Evolutionary conservation across 2,329 filamentous ascomycete species (phyloP).

Genomic region (Exophiala spinifera): DNA sequence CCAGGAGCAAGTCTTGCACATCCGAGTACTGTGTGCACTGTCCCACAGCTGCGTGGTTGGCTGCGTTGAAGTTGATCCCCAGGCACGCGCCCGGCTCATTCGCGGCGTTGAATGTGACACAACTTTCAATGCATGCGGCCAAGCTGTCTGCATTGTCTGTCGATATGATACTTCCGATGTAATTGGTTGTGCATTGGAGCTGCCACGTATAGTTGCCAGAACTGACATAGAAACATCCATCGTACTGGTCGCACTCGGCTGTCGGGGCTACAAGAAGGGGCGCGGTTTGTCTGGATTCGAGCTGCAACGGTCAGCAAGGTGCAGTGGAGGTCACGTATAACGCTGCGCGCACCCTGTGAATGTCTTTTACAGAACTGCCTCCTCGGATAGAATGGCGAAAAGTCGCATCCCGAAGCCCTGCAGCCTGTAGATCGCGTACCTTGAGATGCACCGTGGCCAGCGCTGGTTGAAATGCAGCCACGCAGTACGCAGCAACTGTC

Average conservation of each 20-base stretch:
- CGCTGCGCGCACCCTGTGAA: neutral
- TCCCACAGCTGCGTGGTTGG: constrained; percentile 7
- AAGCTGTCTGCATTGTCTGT: constrained; percentile 10
- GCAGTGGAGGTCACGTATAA: neutral
- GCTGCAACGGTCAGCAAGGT: neutral
- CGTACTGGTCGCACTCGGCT: constrained; percentile 17
- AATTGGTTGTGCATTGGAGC: constrained; percentile 21
- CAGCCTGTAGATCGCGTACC: neutral
- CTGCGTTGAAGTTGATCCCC: constrained; percentile 18
- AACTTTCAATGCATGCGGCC: constrained; percentile 16
- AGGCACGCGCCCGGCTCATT: constrained; percentile 13
- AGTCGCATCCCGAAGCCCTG: neutral
- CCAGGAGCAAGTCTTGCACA: constrained; percentile 8
- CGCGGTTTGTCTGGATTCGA: neutral
- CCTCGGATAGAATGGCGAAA: constrained; percentile 3
- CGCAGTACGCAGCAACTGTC: neutral
- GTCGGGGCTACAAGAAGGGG: constrained; percentile 12
- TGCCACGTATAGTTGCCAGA: constrained; percentile 22
- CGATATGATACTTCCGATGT: constrained; percentile 13
- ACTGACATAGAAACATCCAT: constrained; percentile 23
- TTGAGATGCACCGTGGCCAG: neutral
- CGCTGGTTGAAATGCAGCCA: neutral
- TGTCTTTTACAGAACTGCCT: neutral
- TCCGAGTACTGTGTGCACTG: constrained; percentile 19
- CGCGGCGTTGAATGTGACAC: constrained; percentile 16